Evolutionary conservation across 306 rosid genomes (phyloP), one percentile per base, ranked within the genome.

Genomic region (Gastrolobium villosum): DNA sequence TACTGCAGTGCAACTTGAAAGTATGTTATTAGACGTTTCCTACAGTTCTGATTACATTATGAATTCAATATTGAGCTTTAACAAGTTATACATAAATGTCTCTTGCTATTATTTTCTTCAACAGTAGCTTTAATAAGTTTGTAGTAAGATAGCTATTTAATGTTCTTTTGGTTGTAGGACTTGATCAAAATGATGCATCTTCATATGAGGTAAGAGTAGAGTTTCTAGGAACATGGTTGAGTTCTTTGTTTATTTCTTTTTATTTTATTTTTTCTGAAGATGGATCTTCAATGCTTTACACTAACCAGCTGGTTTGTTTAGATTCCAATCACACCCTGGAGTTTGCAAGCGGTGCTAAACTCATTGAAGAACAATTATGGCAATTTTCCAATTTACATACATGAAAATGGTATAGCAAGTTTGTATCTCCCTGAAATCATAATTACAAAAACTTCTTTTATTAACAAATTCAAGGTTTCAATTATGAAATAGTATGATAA

Each of bases 281-380:
- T 34, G 15, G 14, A 43, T 13, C 7, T 54, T 70, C 13, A 44
- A 36, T 67, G 0, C 2, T 72, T 55, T 75, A 30, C 7, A 63
- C 61, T 83, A 60, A 80, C 60, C 8, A 11, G 20, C 56, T 71
- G 1, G 34, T 71, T 75, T 46, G 30, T 61, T 79, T 79, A 88
- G 94, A 48, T 54, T 82, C 75, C 85, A 10, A 52, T 64, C 46
- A 60, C 70, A 8, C 48, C 87, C 0, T 55, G 59, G 84, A 83
- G 60, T 64, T 70, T 88, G 76, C 53, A 62, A 84, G 55, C 13
- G 36, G 1, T 78, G 46, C 15, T 88, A 34, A 79, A 86, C 54
- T 80, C 59, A 6, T 6, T 86, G 60, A 84, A 86, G 84, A 82
- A 84, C 4, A 13, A 11, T 61, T 90, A 73, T 10, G 35, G 0